phyloP scores from a whole-genome alignment of 1,284 basidiomycete genomes.

The Naganishia liquefaciens region DNA sequence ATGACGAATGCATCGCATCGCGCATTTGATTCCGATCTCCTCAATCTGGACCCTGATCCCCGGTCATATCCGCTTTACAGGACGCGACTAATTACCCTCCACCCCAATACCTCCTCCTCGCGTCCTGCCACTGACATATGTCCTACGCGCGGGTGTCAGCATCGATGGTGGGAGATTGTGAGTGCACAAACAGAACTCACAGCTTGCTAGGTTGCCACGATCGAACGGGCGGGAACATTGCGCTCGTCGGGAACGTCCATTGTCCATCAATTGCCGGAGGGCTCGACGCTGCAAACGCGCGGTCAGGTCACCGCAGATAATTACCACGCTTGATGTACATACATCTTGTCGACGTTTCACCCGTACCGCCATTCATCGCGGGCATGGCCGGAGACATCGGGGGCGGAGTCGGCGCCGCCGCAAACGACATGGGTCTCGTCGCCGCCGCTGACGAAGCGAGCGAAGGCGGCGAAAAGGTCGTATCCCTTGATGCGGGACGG shows the following conservation, averaged over 20 bases:
- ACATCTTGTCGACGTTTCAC: background rate
- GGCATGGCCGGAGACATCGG: conserved; percentile 35
- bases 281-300: conserved; percentile 35
- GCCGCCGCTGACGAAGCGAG: background rate
- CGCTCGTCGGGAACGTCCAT: conserved; percentile 54
- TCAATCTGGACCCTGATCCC: background rate
- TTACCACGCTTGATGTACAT: background rate
- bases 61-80: conserved; percentile 7
- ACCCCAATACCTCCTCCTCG: conserved; percentile 48
- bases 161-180: background rate
- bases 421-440: background rate
- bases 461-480: conserved; percentile 39
- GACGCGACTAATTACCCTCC: background rate
- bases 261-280: conserved; percentile 50
- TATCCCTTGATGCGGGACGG: conserved; percentile 38
- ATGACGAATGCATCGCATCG: background rate
- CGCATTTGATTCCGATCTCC: conserved; percentile 6
- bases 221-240: conserved; percentile 54
- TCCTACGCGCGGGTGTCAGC: conserved; percentile 35
- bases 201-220: conserved; percentile 45
- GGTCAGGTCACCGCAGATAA: background rate
- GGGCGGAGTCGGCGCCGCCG: conserved; percentile 38
- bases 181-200: conserved; percentile 38
- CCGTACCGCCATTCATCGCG: background rate
- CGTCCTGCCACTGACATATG: conserved; percentile 48